Evolutionary conservation across 495 filamentous ascomycete species (phyloP), one percentile per base, ranked within the genome.

Genomic region (Aspergillus kassunensis): DNA sequence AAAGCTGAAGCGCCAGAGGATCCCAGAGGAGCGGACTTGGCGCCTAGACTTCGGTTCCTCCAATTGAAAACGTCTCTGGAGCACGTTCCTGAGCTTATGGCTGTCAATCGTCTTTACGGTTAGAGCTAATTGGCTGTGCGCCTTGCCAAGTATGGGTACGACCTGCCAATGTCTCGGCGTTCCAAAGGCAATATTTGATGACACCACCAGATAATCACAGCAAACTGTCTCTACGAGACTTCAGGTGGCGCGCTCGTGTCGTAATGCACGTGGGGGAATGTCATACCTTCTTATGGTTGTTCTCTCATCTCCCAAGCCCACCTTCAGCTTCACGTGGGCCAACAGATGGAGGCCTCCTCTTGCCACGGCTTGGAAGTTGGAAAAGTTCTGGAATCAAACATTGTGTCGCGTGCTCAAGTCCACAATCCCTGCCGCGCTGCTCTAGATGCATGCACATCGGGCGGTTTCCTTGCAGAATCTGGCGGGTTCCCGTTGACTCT

Each of bases 11-110:
- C 30, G 33, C 16, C 42, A 34, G 24, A 16, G 2, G 4, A 20
- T 31, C 30, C 53, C 37, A 41, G 44, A 56, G 49, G 53, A 60
- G 53, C 57, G 57, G 56, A 55, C 49, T 60, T 60, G 57, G 57
- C 57, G 44, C 44, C 39, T 12, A 49, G 21, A 16, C 27, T 1
- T 2, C n/a, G 20, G 20, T 1, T 6, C 36, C 21, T 16, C 56
- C 56, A 54, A 54, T 54, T 23, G 46, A 6, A 11, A 10, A 0
- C 5, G 4, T 9, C 15, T 6, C 7, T 8, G 3, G 27, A 54
- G 51, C 56, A 58, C 56, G 56, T 58, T 58, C 47, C 30, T 47
- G 51, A 58, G 25, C 34, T 46, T 51, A 15, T 58, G 56, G 56
- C n/a, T 25, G 29, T 11, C 33, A 45, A 41, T 31, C 2, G 4